Evolutionary conservation across 176 grass and related monocot genomes (phyloP).

Genomic region (Alloteropsis semialata): DNA sequence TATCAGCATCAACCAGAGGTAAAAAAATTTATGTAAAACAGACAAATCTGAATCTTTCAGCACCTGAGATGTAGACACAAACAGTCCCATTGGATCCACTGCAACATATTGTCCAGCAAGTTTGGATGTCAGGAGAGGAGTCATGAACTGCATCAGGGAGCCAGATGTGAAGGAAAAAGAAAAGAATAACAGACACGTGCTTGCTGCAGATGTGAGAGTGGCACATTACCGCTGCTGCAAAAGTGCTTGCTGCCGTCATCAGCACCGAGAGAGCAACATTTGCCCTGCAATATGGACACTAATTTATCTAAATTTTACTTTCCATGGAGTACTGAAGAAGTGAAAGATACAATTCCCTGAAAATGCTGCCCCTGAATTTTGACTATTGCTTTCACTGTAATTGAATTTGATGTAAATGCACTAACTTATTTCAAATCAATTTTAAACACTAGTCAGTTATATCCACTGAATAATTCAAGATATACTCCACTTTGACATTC

Average conservation of each 20-base stretch:
- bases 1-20: background rate
- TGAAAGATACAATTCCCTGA: background rate
- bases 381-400: background rate
- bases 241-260: conserved; percentile 91
- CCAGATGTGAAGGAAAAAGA: background rate
- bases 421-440: background rate
- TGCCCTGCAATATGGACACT: conserved; percentile 51
- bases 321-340: background rate
- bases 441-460: background rate
- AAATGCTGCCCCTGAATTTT: background rate
- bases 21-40: background rate
- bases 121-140: conserved; percentile 86
- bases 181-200: background rate
- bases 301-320: background rate
- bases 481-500: background rate
- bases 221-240: conserved; percentile 69
- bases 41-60: background rate
- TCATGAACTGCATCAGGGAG: conserved; percentile 69
- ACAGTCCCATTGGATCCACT: conserved; percentile 81
- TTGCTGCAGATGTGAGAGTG: background rate
- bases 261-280: conserved; percentile 91
- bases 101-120: conserved; percentile 88
- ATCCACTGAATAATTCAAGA: background rate
- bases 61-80: conserved; percentile 89
- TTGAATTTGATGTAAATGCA: background rate